A percentile compares a stretch with the other conserved stretches of the same genome.
Evolutionary conservation across 129 eudicot genomes (phyloP).

Genomic region (Saposhnikovia divaricata): DNA sequence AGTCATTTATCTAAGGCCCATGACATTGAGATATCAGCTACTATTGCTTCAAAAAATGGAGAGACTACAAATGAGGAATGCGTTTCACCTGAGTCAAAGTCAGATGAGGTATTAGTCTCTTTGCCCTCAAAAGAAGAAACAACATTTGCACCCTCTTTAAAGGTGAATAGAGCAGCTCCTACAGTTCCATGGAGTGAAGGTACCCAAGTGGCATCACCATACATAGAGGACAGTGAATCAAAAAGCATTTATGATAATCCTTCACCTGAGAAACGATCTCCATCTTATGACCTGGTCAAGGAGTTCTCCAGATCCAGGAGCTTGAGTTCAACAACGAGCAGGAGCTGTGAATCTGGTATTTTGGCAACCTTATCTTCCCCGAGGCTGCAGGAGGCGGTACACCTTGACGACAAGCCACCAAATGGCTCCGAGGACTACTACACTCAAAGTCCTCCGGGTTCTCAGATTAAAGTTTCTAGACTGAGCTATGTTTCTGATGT

Average conservation of each 20-base stretch:
- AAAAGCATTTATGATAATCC: conserved; percentile 7
- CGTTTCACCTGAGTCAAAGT: conserved; percentile 11
- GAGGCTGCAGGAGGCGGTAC: conserved; percentile 25
- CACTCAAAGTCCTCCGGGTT: conserved; percentile 31
- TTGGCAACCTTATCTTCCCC: conserved; percentile 20
- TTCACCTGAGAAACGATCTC: conserved; percentile 19
- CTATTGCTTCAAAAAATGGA: conserved; percentile 15
- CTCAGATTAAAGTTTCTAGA: conserved; percentile 30
- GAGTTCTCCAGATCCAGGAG: conserved; percentile 26
- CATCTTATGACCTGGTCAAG: conserved; percentile 6
- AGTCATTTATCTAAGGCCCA: conserved; percentile 27
- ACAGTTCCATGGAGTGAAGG: conserved; percentile 13
- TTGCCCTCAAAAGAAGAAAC: conserved; percentile 7
- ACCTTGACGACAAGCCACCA: conserved; percentile 30
- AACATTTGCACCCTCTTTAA: conserved; percentile 12
- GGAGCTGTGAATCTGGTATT: conserved; percentile 46
- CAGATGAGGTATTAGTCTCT: conserved; percentile 11
- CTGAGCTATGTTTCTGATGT: conserved; percentile 30
- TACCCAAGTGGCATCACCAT: background rate
- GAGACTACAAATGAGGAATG: conserved; percentile 16
- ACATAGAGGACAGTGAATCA: conserved; percentile 15
- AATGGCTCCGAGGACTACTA: conserved; percentile 34
- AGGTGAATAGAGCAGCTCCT: conserved; percentile 13
- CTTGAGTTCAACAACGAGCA: conserved; percentile 44
- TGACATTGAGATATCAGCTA: conserved; percentile 20